Evolutionary conservation across 805 yeast genomes (phyloP).

Genomic region (Naumovozyma baii): DNA sequence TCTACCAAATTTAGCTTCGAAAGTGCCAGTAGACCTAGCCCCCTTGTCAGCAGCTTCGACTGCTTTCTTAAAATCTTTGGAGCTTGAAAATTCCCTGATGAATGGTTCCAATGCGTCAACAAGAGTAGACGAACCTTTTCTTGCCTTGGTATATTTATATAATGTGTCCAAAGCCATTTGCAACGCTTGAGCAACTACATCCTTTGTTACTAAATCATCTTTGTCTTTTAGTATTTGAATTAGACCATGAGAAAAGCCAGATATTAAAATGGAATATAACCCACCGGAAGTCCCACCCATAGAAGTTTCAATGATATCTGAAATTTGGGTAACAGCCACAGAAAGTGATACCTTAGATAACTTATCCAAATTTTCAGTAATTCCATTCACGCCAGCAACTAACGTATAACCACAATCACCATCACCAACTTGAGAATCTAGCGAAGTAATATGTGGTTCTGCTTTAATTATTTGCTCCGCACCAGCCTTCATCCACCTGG

Average conservation of each 20-base stretch:
- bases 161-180: conserved; percentile 56
- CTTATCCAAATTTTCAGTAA: conserved; percentile 43
- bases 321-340: conserved; percentile 57
- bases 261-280: conserved; percentile 71
- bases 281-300: conserved; percentile 99
- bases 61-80: conserved; percentile 50
- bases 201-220: conserved; percentile 24
- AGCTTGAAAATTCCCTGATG: conserved; percentile 46
- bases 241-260: conserved; percentile 58
- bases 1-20: conserved; percentile 84
- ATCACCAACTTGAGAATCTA: conserved; percentile 88
- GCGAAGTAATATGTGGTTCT: conserved; percentile 79
- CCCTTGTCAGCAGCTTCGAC: conserved; percentile 62
- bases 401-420: conserved; percentile 96
- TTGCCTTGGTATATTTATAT: conserved; percentile 79
- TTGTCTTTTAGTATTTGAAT: conserved; percentile 20
- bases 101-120: conserved; percentile 87
- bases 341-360: conserved; percentile 35
- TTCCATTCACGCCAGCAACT: conserved; percentile 70
- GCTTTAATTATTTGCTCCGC: conserved; percentile 45
- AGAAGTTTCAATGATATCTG: conserved; percentile 76
- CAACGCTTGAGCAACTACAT: conserved; percentile 40
- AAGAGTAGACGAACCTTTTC: conserved; percentile 81
- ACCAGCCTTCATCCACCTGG: conserved; percentile 36
- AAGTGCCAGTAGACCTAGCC: conserved; percentile 61